Percentiles rank a stretch among this genome's conserved stretches.
phyloP scores from a whole-genome alignment of 2,329 filamentous ascomycete species.

The Phyllosticta paracitricarpa region DNA sequence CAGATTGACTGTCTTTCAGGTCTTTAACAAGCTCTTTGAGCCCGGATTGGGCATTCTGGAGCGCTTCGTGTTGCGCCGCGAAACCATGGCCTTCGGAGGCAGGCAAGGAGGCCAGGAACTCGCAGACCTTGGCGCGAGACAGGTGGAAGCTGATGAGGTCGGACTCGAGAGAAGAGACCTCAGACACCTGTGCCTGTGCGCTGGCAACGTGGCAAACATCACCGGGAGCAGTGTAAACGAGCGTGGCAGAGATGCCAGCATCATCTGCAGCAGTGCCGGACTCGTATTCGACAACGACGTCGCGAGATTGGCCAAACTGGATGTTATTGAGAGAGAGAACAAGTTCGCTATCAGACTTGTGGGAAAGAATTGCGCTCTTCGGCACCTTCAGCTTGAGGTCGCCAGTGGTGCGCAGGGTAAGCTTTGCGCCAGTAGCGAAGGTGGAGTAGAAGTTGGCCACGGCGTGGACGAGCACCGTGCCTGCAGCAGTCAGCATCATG shows the following conservation, averaged over 20 bases:
- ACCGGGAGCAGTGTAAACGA: conserved; percentile 6
- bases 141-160: conserved; percentile 35
- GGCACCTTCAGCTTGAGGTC: conserved; percentile 15
- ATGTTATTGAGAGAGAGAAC: conserved; percentile 31
- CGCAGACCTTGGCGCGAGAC: conserved; percentile 41
- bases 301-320: conserved; percentile 52
- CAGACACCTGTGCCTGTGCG: background rate
- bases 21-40: background rate
- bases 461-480: conserved; percentile 53
- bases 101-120: conserved; percentile 39
- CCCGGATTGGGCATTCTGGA: conserved; percentile 25
- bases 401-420: conserved; percentile 19
- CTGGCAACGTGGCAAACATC: background rate
- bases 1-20: conserved; percentile 16
- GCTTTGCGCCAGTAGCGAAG: conserved; percentile 39
- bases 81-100: conserved; percentile 25
- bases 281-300: conserved; percentile 36
- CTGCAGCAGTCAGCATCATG: conserved; percentile 16
- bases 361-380: conserved; percentile 1
- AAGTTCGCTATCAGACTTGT: conserved; percentile 21
- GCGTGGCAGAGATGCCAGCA: background rate
- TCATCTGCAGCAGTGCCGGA: background rate
- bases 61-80: conserved; percentile 25
- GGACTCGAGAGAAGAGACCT: background rate
- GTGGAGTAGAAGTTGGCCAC: conserved; percentile 52